Percentiles rank a stretch among this genome's conserved stretches.
phyloP scores from a whole-genome alignment of 2,329 filamentous ascomycete genomes.

The Teratosphaeria pseudoeucalypti region DNA sequence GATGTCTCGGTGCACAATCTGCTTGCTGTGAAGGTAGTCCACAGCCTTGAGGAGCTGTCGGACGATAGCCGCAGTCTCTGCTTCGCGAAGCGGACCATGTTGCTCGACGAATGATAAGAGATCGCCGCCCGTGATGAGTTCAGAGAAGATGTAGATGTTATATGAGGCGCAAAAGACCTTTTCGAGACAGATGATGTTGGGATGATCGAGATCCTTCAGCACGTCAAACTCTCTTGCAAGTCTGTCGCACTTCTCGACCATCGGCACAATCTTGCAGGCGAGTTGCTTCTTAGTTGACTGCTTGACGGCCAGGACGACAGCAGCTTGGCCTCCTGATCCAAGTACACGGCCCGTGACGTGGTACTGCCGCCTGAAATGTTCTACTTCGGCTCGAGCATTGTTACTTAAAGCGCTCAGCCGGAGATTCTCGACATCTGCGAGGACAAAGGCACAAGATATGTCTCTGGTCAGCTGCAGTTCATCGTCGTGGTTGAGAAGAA shows the following conservation, averaged over 20 bases:
- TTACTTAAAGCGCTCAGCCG: constrained; percentile 2
- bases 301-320: constrained; percentile 47
- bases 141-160: constrained; percentile 51
- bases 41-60: constrained; percentile 47
- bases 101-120: constrained; percentile 49
- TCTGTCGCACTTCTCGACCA: background rate
- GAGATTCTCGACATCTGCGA: background rate
- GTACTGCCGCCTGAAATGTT: constrained; percentile 40
- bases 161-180: constrained; percentile 44
- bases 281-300: constrained; percentile 46
- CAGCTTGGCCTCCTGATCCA: constrained; percentile 44
- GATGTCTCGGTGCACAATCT: constrained; percentile 51
- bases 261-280: constrained; percentile 54
- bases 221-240: constrained; percentile 35
- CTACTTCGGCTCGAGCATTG: constrained; percentile 2
- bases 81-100: constrained; percentile 38
- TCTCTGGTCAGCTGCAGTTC: constrained; percentile 24
- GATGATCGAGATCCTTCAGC: constrained; percentile 45
- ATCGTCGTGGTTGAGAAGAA: constrained; percentile 37
- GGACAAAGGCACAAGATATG: constrained; percentile 21
- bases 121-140: constrained; percentile 50
- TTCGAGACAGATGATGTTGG: constrained; percentile 49
- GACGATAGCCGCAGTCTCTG: constrained; percentile 44
- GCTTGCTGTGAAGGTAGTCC: constrained; percentile 45
- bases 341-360: constrained; percentile 40